Evolutionary conservation across 2,329 filamentous ascomycete species (phyloP).

Genomic region (Neofusicoccum kwambonambiense): DNA sequence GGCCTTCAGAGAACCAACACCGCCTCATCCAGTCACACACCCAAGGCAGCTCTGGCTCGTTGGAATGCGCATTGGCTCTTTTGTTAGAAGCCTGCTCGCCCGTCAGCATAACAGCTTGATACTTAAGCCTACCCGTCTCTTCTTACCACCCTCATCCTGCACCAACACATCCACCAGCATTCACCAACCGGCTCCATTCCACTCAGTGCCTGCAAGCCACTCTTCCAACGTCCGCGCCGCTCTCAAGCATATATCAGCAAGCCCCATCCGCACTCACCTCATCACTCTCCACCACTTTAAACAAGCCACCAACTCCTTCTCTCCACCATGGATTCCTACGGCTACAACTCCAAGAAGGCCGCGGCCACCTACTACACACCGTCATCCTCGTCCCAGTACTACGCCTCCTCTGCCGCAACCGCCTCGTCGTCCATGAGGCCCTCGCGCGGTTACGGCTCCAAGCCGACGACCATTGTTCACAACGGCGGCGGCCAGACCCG

Average conservation of each 20-base stretch:
- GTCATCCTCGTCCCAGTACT: constrained; percentile 7
- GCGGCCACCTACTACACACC: constrained; percentile 5
- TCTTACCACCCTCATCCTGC: constrained; percentile 1
- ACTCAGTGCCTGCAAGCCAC: background rate
- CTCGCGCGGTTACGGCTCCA: constrained; percentile 14
- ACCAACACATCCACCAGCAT: background rate
- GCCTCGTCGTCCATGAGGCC: constrained; percentile 15
- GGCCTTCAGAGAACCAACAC: constrained; percentile 7
- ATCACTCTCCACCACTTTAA: constrained; percentile 11
- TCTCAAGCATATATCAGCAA: background rate
- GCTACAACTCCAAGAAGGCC: background rate
- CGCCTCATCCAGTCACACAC: constrained; percentile 11
- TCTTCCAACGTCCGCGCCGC: background rate
- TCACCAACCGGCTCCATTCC: constrained; percentile 4
- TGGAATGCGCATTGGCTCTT: constrained; percentile 1
- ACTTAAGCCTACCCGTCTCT: background rate
- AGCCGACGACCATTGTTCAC: background rate
- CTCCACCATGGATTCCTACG: constrained; percentile 10
- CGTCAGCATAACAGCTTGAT: background rate
- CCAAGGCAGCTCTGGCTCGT: background rate
- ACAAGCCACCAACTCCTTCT: background rate
- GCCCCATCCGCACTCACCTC: constrained; percentile 16
- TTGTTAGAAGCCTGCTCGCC: background rate
- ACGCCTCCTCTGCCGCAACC: constrained; percentile 9
- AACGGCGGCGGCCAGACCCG: background rate